Evolutionary conservation across 495 filamentous ascomycete genomes (phyloP).

Genomic region (Trichoderma reesei): DNA sequence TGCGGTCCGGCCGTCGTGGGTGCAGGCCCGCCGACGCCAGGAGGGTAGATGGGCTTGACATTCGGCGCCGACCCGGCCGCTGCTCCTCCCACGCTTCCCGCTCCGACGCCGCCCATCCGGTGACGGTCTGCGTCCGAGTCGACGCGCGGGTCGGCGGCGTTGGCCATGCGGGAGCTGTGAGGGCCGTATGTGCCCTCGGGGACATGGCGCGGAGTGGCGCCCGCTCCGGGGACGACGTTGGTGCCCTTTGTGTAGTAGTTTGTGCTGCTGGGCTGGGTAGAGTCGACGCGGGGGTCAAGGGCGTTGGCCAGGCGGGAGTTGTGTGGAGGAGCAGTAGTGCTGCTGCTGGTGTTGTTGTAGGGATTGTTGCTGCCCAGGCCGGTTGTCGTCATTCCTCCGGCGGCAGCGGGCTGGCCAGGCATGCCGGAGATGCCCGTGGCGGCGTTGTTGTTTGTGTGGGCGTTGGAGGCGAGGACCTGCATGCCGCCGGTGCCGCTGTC

Average conservation of each 20-base stretch:
- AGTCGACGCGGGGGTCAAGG: not conserved
- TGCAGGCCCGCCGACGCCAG: slow-evolving; percentile 18
- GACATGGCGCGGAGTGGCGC: not conserved
- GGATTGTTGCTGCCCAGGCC: slow-evolving; percentile 1
- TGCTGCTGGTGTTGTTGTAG: too few species aligned
- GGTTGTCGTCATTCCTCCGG: too few species aligned
- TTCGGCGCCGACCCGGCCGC: not conserved
- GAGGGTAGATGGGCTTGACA: slow-evolving; percentile 18
- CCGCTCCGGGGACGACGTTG: not conserved
- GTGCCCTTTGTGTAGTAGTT: slow-evolving; percentile 5
- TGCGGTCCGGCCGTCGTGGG: slow-evolving; percentile 35
- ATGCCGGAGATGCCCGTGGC: not conserved
- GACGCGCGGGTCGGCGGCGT: slow-evolving; percentile 5
- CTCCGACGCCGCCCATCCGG: not conserved
- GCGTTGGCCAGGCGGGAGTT: not conserved
- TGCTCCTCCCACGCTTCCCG: not conserved
- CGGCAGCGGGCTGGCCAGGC: not conserved
- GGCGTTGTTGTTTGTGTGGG: slow-evolving; percentile 19
- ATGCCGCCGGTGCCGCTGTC: slow-evolving; percentile 18
- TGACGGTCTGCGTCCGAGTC: slow-evolving; percentile 7
- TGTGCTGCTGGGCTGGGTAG: not conserved
- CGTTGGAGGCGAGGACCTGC: not conserved
- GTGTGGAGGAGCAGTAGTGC: too few species aligned
- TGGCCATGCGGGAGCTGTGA: not conserved
- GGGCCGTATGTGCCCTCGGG: slow-evolving; percentile 8